These are phyloP conservation scores for Sporothrix brunneoviolacea DNA, from an alignment of 2,329 filamentous ascomycete genomes.

Conservation along the genomic window DNA sequence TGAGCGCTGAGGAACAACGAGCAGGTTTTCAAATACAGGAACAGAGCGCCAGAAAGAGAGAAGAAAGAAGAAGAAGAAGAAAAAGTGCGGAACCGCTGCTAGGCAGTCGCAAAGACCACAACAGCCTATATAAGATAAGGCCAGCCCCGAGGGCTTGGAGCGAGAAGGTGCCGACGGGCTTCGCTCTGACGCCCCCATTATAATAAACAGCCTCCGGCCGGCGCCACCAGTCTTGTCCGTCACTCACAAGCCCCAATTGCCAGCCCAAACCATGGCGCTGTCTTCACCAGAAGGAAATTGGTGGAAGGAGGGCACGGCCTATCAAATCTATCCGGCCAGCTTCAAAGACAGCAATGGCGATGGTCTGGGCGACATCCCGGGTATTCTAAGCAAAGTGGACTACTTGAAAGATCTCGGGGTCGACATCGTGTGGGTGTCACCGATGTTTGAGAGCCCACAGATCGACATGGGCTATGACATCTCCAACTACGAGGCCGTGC, in stretches of 20 bases:
- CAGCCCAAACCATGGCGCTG: constrained; percentile 8
- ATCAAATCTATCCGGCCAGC: constrained; percentile 46
- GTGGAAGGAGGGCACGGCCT: constrained; percentile 21
- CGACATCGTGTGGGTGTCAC: constrained; percentile 54
- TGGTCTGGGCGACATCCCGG: constrained; percentile 59
- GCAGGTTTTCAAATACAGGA: too few relatives aligned
- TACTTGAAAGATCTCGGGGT: constrained; percentile 57
- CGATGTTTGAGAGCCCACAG: constrained; percentile 48
- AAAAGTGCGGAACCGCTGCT: too few relatives aligned
- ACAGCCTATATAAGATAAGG: neutral
- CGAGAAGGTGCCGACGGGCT: too few relatives aligned
- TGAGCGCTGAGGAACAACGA: too few relatives aligned
- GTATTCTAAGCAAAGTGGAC: constrained; percentile 58
- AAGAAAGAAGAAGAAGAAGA: too few relatives aligned
- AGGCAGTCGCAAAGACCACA: too few relatives aligned
- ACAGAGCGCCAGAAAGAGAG: too few relatives aligned
- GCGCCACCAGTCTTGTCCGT: too few relatives aligned
- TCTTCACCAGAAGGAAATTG: constrained; percentile 6
- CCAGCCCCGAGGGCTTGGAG: too few relatives aligned
- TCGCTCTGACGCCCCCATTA: too few relatives aligned
- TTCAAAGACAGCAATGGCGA: constrained; percentile 53
- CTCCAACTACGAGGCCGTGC: constrained; percentile 53
- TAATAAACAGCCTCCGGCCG: too few relatives aligned
- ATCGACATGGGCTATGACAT: constrained; percentile 59
- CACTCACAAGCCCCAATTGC: too few relatives aligned